Evolutionary conservation across 2,329 filamentous ascomycete genomes (phyloP).

Genomic region (Aspergillus sp.): DNA sequence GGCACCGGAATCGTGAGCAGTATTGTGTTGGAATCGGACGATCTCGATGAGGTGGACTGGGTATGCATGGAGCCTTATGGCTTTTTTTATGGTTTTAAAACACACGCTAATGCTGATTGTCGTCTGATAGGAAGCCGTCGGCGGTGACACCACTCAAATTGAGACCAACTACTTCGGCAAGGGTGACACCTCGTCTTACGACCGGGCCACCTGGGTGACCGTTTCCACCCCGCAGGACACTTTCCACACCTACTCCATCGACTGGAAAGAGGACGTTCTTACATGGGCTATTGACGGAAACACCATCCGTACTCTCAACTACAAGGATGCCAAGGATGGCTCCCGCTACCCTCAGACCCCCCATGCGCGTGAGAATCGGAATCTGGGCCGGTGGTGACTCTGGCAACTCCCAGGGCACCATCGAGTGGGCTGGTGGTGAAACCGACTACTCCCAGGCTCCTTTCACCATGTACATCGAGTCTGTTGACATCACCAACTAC

Average conservation of each 20-base stretch:
- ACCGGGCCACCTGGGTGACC: conserved; percentile 75
- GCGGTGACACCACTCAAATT: conserved; percentile 29
- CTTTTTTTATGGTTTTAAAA: too few species aligned
- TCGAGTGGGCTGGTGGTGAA: conserved; percentile 65
- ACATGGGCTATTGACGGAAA: conserved; percentile 62
- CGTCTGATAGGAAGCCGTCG: conserved; percentile 29
- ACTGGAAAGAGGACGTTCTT: conserved; percentile 62
- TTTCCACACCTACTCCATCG: conserved; percentile 48
- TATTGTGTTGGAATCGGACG: conserved; percentile 86
- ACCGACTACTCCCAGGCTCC: conserved; percentile 64
- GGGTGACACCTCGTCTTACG: conserved; percentile 71
- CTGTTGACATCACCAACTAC: conserved; percentile 51
- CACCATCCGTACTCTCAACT: conserved; percentile 58
- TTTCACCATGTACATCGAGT: conserved; percentile 71
- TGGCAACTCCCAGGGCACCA: conserved; percentile 42
- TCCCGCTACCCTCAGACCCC: conserved; percentile 65
- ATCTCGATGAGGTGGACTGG: conserved; percentile 92
- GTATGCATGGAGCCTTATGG: conserved; percentile 56
- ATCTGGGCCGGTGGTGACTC: conserved; percentile 62
- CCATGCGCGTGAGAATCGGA: conserved; percentile 66
- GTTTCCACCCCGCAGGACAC: conserved; percentile 52
- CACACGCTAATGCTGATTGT: too few species aligned
- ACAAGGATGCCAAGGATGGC: conserved; percentile 54
- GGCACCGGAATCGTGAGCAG: conserved; percentile 90
- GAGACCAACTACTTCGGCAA: conserved; percentile 98